phyloP scores from a whole-genome alignment of 75 land plant genomes.

The Selaginella moellendorffii region DNA sequence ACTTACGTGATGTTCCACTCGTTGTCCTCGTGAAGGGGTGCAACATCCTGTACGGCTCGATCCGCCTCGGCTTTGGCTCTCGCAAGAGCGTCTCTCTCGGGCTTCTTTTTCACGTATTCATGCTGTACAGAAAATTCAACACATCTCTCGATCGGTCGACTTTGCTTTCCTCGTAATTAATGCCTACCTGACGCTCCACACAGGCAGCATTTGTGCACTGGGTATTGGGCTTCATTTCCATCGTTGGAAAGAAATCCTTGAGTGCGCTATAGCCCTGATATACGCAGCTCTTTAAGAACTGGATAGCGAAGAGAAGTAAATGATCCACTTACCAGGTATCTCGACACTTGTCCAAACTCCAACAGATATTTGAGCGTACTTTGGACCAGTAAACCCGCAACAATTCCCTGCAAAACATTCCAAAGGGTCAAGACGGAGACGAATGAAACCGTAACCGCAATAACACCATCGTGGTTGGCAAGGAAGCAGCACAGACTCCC shows the following conservation, averaged over 20 bases:
- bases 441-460: neutral
- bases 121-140: constrained; percentile 30
- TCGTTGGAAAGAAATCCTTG: constrained; percentile 88
- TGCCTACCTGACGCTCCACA: constrained; percentile 58
- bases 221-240: constrained; percentile 94
- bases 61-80: constrained; percentile 55
- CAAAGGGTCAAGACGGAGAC: neutral
- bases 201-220: constrained; percentile 86
- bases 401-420: constrained; percentile 56
- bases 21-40: constrained; percentile 68
- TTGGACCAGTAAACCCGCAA: constrained; percentile 88
- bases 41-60: constrained; percentile 8
- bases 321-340: constrained; percentile 52
- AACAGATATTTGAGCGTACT: constrained; percentile 74
- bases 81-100: constrained; percentile 72
- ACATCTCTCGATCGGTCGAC: neutral
- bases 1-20: constrained; percentile 70
- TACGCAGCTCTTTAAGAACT: neutral
- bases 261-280: constrained; percentile 85
- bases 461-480: constrained; percentile 93
- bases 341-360: constrained; percentile 72
- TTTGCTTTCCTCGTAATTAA: neutral
- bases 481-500: constrained; percentile 96
- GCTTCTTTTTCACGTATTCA: constrained; percentile 50
- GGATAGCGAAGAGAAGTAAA: neutral